phyloP scores from a whole-genome alignment of 129 eudicot genomes.

The Flaveria linearis region DNA sequence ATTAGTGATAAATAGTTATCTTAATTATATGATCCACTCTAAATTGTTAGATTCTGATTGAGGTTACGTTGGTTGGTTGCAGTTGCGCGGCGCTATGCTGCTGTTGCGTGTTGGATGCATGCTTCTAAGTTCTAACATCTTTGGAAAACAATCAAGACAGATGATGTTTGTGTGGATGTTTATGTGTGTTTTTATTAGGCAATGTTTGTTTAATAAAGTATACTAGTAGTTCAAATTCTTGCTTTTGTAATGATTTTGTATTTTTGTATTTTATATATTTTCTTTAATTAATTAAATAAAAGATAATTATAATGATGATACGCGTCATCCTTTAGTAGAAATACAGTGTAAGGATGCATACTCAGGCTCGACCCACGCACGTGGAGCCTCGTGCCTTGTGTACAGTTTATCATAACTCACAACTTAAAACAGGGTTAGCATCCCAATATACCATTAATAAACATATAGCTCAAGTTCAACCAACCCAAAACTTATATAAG shows the following conservation, averaged over 20 bases:
- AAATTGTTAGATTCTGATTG: neutral
- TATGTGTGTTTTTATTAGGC: neutral
- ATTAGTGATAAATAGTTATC: neutral
- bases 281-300: neutral
- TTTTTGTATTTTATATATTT: neutral
- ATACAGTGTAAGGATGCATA: no score
- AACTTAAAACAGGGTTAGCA: neutral
- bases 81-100: slow-evolving; percentile 55
- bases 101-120: slow-evolving; percentile 57
- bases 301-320: neutral
- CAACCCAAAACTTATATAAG: slow-evolving; percentile 8
- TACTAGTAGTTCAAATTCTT: neutral
- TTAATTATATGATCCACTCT: neutral
- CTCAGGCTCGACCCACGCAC: no score
- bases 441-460: slow-evolving; percentile 27
- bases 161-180: slow-evolving; percentile 1
- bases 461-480: slow-evolving; percentile 1
- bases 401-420: neutral
- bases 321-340: no score
- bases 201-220: slow-evolving; percentile 4
- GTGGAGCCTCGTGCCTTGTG: no score
- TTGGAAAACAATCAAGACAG: neutral
- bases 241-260: slow-evolving; percentile 2
- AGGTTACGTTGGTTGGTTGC: slow-evolving; percentile 5
- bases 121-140: slow-evolving; percentile 52